A percentile compares a stretch with the other conserved stretches of the same genome.
Evolutionary conservation across 495 filamentous ascomycete species (phyloP).

Genomic region (Penicillium bovifimosum): DNA sequence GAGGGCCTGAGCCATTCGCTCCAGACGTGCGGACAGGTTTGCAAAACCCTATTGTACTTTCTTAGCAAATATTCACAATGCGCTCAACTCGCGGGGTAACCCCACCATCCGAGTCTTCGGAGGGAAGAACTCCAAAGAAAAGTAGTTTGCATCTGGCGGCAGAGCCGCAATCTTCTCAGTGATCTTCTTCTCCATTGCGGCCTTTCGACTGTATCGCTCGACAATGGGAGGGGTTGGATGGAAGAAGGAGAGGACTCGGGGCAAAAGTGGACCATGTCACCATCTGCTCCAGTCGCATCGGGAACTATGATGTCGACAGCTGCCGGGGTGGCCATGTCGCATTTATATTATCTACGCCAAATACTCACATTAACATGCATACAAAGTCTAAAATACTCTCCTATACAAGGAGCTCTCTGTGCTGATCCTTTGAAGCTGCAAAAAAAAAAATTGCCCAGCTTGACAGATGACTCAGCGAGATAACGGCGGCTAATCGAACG

Average conservation of each 20-base stretch:
- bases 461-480: conserved; percentile 21
- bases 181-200: conserved; percentile 66
- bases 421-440: neutral
- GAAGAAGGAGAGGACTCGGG: conserved; percentile 18
- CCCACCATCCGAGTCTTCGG: conserved; percentile 87
- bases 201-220: conserved; percentile 2
- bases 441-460: conserved; percentile 1
- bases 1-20: conserved; percentile 88
- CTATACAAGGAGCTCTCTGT: conserved; percentile 1
- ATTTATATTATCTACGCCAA: neutral
- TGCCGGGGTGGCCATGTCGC: conserved; percentile 19
- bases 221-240: conserved; percentile 17
- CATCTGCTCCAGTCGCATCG: conserved; percentile 12
- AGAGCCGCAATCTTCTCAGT: conserved; percentile 94
- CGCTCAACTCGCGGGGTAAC: conserved; percentile 25
- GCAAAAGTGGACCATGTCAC: conserved; percentile 24
- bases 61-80: conserved; percentile 2
- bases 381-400: neutral
- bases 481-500: neutral
- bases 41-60: conserved; percentile 60
- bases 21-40: conserved; percentile 86
- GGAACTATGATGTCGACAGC: conserved; percentile 18
- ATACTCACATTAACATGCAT: neutral
- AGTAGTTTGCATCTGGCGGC: conserved; percentile 74
- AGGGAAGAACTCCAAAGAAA: conserved; percentile 98